phyloP scores from a whole-genome alignment of 495 filamentous ascomycete species.

The Aspergillus coremiiformis region DNA sequence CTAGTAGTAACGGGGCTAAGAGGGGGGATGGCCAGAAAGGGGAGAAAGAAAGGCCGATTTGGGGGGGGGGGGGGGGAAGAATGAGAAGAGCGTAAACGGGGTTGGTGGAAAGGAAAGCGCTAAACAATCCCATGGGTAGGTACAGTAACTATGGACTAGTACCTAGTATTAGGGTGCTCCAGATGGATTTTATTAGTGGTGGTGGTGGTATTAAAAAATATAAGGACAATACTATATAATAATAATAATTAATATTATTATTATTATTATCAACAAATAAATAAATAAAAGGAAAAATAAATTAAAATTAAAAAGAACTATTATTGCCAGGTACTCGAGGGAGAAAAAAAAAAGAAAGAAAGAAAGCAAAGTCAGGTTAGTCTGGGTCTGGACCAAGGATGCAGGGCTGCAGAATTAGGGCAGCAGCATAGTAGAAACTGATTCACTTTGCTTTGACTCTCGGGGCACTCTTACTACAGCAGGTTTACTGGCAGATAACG shows the following conservation, averaged over 20 bases:
- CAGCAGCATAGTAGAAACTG: not conserved
- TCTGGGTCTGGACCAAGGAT: slow-evolving; percentile 16
- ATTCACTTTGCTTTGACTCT: not conserved
- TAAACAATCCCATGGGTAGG: not conserved
- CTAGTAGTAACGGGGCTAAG: slow-evolving; percentile 1
- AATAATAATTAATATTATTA: not conserved
- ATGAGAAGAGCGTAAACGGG: not conserved
- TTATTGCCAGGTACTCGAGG: not conserved
- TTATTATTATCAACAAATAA: too few relatives aligned
- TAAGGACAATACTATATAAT: too few relatives aligned
- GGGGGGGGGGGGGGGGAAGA: too few relatives aligned
- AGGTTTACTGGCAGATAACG: too few relatives aligned
- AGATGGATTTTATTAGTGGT: not conserved
- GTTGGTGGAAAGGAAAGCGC: not conserved
- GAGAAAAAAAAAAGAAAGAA: not conserved
- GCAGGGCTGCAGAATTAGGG: slow-evolving; percentile 14
- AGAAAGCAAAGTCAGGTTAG: not conserved
- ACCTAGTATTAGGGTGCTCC: not conserved
- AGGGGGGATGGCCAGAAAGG: not conserved
- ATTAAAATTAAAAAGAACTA: not conserved
- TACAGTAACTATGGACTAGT: not conserved
- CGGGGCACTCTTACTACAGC: not conserved
- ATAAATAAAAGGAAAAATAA: not conserved
- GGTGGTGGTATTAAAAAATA: too few relatives aligned
- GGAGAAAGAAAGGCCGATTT: slow-evolving; percentile 6